Evolutionary conservation across 1,284 basidiomycete genomes (phyloP).

Genomic region (Filobasidium uniguttulatum): DNA sequence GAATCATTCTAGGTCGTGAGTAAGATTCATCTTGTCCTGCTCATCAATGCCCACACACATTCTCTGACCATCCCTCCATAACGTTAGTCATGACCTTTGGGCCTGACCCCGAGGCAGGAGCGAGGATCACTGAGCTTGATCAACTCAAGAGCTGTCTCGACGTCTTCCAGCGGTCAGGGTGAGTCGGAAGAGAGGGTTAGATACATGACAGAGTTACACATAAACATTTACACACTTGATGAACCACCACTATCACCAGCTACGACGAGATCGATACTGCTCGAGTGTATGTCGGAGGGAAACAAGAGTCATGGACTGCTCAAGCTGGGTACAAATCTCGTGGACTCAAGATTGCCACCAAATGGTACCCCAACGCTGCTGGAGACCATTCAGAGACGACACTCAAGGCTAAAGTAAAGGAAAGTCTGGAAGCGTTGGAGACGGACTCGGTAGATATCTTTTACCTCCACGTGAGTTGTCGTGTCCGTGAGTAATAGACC

Average conservation of each 20-base stretch:
- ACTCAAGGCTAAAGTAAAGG: slow-evolving; percentile 22
- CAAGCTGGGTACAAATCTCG: slow-evolving; percentile 21
- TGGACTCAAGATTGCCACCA: slow-evolving; percentile 21
- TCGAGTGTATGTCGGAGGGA: slow-evolving; percentile 22
- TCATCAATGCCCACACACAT: background rate
- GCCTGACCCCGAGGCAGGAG: slow-evolving; percentile 20
- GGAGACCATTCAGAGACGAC: slow-evolving; percentile 22
- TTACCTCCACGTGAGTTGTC: slow-evolving; percentile 41
- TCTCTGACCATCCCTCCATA: background rate
- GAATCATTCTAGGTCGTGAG: slow-evolving; percentile 12
- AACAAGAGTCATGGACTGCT: slow-evolving; percentile 21
- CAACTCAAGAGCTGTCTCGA: slow-evolving; percentile 32
- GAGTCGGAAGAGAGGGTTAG: slow-evolving; percentile 1
- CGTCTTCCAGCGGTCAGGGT: slow-evolving; percentile 29
- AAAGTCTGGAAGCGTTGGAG: slow-evolving; percentile 29
- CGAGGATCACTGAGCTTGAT: slow-evolving; percentile 21
- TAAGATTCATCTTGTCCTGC: background rate
- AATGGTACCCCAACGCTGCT: slow-evolving; percentile 22
- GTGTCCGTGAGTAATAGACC: background rate
- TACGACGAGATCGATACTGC: slow-evolving; percentile 36
- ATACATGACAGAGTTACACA: too few species aligned
- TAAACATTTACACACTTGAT: too few species aligned
- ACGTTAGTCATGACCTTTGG: slow-evolving; percentile 24
- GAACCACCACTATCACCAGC: slow-evolving; percentile 16
- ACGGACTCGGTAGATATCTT: slow-evolving; percentile 41